Percentiles rank a stretch among this genome's conserved stretches.
These are phyloP conservation scores for Penicillium frequentans DNA, from an alignment of 2,329 filamentous ascomycete species.

Conservation along the genomic window DNA sequence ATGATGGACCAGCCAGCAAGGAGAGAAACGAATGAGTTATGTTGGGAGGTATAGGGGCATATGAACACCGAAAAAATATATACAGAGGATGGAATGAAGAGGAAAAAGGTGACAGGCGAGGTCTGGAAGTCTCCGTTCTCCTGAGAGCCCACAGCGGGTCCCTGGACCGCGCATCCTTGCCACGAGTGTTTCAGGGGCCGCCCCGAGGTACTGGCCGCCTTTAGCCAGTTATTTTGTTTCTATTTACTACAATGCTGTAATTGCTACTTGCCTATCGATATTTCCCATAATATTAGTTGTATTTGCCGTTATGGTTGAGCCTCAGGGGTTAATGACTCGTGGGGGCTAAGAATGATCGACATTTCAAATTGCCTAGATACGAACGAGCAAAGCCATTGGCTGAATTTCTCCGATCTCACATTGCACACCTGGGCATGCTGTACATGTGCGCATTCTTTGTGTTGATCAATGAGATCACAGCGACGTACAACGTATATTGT, in stretches of 20 bases:
- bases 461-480: not conserved
- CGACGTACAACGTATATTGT: not conserved
- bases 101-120: slow-evolving; percentile 7
- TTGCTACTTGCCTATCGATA: not conserved
- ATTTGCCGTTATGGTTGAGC: not conserved
- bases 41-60: slow-evolving; percentile 1
- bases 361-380: not conserved
- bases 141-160: slow-evolving; percentile 15
- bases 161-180: slow-evolving; percentile 12
- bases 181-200: slow-evolving; percentile 21
- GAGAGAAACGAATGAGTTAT: slow-evolving; percentile 9
- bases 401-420: not conserved
- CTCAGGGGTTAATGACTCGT: not conserved
- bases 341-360: not conserved
- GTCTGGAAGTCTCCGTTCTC: slow-evolving; percentile 11
- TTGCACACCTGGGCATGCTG: not conserved
- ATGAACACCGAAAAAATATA: slow-evolving; percentile 5
- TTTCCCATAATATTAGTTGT: not conserved
- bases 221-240: not conserved
- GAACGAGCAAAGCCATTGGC: not conserved
- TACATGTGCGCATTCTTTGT: not conserved
- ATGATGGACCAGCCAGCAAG: slow-evolving; percentile 32
- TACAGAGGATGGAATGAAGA: slow-evolving; percentile 5
- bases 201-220: not conserved
- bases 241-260: not conserved